phyloP scores from a whole-genome alignment of 2,329 filamentous ascomycete species.

The Diatrype stigma region DNA sequence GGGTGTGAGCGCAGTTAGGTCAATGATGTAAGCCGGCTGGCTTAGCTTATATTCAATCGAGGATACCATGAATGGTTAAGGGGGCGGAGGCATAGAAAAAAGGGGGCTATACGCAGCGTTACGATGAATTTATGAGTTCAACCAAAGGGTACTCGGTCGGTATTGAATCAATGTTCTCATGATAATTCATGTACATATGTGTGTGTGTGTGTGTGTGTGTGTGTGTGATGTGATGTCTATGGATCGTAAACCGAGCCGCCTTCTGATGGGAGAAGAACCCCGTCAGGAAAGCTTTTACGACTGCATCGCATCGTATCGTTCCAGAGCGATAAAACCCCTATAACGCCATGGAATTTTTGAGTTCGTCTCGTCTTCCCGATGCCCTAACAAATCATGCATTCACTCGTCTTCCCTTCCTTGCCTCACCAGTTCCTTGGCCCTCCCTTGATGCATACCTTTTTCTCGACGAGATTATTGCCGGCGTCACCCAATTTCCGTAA shows the following conservation, averaged over 20 bases:
- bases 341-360: constrained; percentile 14
- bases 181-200: not conserved
- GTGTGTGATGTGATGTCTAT: not conserved
- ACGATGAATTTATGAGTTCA: not conserved
- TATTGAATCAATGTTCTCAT: not conserved
- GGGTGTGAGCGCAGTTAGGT: no score
- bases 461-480: no score
- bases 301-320: not conserved
- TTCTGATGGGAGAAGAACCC: not conserved
- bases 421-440: no score
- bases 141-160: not conserved
- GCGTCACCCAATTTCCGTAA: no score
- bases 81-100: no score
- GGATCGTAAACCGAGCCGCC: not conserved
- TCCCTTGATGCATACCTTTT: not conserved
- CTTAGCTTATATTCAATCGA: no score
- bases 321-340: constrained; percentile 3
- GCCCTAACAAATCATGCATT: constrained; percentile 10
- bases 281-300: not conserved
- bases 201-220: not conserved
- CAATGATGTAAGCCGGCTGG: no score
- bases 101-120: not conserved
- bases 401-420: not conserved
- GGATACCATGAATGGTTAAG: no score
- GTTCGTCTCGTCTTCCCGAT: constrained; percentile 13